A percentile compares a stretch with the other conserved stretches of the same genome.
Evolutionary conservation across 495 filamentous ascomycete genomes (phyloP).

Genomic region (Penicillium ochrochloron): DNA sequence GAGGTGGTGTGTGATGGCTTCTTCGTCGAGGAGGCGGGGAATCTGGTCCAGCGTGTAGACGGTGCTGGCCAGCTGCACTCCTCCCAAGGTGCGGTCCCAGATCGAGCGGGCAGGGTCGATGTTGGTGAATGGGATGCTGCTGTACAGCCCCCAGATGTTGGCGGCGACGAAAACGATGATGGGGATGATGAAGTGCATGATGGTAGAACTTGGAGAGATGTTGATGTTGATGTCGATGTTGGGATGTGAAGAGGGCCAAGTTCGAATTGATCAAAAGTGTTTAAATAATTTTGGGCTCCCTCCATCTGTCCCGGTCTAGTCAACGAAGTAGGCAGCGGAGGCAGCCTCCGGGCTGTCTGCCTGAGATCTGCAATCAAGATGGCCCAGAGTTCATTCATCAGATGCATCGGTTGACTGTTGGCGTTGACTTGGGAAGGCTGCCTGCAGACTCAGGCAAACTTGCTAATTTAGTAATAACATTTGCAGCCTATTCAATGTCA

Average conservation of each 20-base stretch:
- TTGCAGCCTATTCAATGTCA: background rate
- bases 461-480: background rate
- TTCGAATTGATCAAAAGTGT: background rate
- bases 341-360: background rate
- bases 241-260: background rate
- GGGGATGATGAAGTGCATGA: slow-evolving; percentile 17
- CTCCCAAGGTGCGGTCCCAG: slow-evolving; percentile 21
- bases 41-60: slow-evolving; percentile 17
- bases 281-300: background rate
- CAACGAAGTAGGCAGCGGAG: slow-evolving; percentile 1
- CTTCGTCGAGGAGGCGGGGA: slow-evolving; percentile 1
- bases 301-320: background rate
- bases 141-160: slow-evolving; percentile 25
- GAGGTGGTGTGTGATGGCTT: slow-evolving; percentile 2
- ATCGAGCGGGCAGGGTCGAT: slow-evolving; percentile 17
- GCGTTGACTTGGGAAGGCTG: slow-evolving; percentile 3
- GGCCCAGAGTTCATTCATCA: slow-evolving; percentile 1
- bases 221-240: background rate
- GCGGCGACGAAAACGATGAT: slow-evolving; percentile 16
- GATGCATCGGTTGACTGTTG: slow-evolving; percentile 2
- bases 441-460: background rate
- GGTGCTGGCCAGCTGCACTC: slow-evolving; percentile 22
- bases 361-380: background rate
- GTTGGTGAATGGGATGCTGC: slow-evolving; percentile 22
- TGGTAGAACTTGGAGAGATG: background rate